These are phyloP conservation scores for Lepidium africanum DNA, from an alignment of 345 rosid genomes.

Conservation along the genomic window DNA sequence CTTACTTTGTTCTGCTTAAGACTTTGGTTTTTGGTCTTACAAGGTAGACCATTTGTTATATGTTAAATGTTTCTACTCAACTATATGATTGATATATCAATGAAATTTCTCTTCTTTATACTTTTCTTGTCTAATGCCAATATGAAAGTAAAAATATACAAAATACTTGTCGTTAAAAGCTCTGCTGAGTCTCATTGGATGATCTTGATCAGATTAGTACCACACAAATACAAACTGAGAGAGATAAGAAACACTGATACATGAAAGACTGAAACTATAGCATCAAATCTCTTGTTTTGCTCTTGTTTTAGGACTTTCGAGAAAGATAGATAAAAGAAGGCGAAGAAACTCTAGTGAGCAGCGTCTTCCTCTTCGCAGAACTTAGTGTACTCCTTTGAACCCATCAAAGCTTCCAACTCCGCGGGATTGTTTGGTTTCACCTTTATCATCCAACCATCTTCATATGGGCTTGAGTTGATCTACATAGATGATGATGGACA, in stretches of 20 bases:
- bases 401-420: conserved; percentile 70
- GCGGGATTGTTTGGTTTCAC: conserved; percentile 80
- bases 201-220: conserved; percentile 12
- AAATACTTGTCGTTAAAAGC: neutral
- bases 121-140: neutral
- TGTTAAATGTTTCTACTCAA: conserved; percentile 5
- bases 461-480: conserved; percentile 76
- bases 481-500: neutral
- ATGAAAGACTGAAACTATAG: conserved; percentile 13
- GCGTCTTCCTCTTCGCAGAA: conserved; percentile 94
- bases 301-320: neutral
- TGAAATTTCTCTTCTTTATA: neutral
- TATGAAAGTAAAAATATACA: too few relatives aligned
- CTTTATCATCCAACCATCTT: conserved; percentile 95
- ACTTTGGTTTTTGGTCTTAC: conserved; percentile 17
- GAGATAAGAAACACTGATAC: conserved; percentile 5
- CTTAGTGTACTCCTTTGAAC: conserved; percentile 70
- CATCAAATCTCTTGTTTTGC: conserved; percentile 2
- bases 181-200: neutral
- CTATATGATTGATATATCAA: conserved; percentile 13
- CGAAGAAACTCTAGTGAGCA: conserved; percentile 47
- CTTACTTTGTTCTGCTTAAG: conserved; percentile 3
- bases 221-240: conserved; percentile 6
- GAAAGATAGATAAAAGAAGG: neutral
- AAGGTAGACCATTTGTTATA: conserved; percentile 14